Percentiles rank a stretch among this genome's conserved stretches.
Evolutionary conservation across 805 yeast species (phyloP).

Genomic region (Lachancea cidri): DNA sequence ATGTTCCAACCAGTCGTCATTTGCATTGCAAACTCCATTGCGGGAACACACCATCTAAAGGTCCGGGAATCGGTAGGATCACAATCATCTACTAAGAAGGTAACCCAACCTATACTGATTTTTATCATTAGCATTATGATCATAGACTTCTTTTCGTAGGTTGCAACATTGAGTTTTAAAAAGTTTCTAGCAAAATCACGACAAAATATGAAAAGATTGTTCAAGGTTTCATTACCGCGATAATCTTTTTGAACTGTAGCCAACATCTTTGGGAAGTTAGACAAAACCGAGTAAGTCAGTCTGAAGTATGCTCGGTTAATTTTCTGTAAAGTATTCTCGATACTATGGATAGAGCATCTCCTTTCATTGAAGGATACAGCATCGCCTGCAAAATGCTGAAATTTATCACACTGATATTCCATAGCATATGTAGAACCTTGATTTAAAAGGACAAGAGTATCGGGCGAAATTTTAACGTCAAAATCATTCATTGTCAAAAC

Average conservation of each 20-base stretch:
- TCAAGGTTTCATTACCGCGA: constrained; percentile 71
- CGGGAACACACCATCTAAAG: constrained; percentile 93
- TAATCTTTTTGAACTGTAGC: constrained; percentile 51
- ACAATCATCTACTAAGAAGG: constrained; percentile 91
- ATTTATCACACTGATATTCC: constrained; percentile 49
- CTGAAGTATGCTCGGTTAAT: constrained; percentile 63
- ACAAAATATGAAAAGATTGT: constrained; percentile 69
- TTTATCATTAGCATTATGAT: constrained; percentile 68
- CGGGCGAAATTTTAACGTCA: constrained; percentile 17
- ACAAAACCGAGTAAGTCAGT: constrained; percentile 60
- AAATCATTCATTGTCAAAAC: constrained; percentile 29
- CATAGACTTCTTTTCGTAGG: constrained; percentile 50
- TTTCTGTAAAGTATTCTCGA: constrained; percentile 66
- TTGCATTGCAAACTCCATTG: constrained; percentile 93
- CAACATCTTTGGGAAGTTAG: constrained; percentile 48
- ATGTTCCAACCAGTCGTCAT: constrained; percentile 89
- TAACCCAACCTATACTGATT: constrained; percentile 83
- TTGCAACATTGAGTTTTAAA: constrained; percentile 55
- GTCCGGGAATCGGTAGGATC: constrained; percentile 87
- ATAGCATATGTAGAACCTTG: constrained; percentile 62
- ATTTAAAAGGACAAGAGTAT: constrained; percentile 20
- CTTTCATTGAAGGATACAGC: constrained; percentile 52
- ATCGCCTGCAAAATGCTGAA: constrained; percentile 54
- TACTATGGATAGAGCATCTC: constrained; percentile 64
- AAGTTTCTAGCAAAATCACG: constrained; percentile 78